Conservation (phyloP, 345 rosid genomes). For the Eucalyptus paniculata region DNA sequence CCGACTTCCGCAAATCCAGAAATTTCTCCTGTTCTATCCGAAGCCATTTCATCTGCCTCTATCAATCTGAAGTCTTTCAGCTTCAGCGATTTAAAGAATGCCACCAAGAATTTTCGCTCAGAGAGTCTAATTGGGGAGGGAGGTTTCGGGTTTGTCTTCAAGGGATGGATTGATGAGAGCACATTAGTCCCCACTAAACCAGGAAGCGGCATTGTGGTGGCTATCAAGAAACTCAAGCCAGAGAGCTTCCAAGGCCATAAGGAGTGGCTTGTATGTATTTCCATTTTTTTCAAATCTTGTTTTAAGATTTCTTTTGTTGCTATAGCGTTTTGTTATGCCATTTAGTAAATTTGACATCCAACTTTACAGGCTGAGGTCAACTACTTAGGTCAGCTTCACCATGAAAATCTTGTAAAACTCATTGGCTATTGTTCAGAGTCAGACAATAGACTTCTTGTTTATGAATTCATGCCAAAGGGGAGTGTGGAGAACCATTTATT, state of each 20-base stretch:
- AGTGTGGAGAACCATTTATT: slow-evolving; percentile 86
- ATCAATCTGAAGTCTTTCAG: slow-evolving; percentile 39
- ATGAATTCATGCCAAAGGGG: slow-evolving; percentile 80
- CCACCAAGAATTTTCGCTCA: slow-evolving; percentile 42
- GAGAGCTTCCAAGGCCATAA: slow-evolving; percentile 70
- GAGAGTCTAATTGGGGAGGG: slow-evolving; percentile 58
- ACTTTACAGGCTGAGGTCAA: slow-evolving; percentile 63
- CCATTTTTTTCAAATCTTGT: not conserved
- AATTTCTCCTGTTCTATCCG: not conserved
- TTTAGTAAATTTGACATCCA: not conserved
- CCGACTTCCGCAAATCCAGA: slow-evolving; percentile 4
- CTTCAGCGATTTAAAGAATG: slow-evolving; percentile 39
- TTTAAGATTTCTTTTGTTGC: not conserved
- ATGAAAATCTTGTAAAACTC: slow-evolving; percentile 76
- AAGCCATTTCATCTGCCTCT: slow-evolving; percentile 5
- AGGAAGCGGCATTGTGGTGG: slow-evolving; percentile 43
- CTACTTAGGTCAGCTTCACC: slow-evolving; percentile 66
- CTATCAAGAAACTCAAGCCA: slow-evolving; percentile 46
- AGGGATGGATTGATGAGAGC: slow-evolving; percentile 53
- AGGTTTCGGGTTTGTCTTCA: slow-evolving; percentile 59
- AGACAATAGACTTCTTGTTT: slow-evolving; percentile 64
- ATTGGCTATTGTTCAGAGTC: slow-evolving; percentile 69
- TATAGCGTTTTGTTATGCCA: not conserved
- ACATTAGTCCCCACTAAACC: slow-evolving; percentile 47
- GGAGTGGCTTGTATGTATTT: slow-evolving; percentile 63